A percentile compares a stretch with the other conserved stretches of the same genome.
Evolutionary conservation across 768 basidiomycete genomes (phyloP).

Genomic region (Crucibulum laeve): DNA sequence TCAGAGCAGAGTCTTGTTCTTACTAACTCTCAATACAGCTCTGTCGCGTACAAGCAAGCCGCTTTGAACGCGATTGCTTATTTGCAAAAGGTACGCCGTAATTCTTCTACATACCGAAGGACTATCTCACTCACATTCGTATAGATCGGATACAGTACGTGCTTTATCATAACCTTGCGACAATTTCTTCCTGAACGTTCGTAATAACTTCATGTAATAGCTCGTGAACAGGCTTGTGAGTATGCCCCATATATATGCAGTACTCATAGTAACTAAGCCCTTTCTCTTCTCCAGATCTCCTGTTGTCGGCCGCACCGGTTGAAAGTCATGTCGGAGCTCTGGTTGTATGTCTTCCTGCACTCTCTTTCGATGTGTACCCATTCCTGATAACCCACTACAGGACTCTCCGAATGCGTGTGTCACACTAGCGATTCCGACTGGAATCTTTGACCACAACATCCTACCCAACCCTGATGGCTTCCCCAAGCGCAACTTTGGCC

Average conservation of each 20-base stretch:
- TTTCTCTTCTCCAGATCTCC: slow-evolving; percentile 37
- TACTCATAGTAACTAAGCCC: not conserved
- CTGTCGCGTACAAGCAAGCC: slow-evolving; percentile 79
- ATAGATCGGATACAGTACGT: slow-evolving; percentile 72
- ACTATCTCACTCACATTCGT: slow-evolving; percentile 3
- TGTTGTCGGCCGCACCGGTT: slow-evolving; percentile 66
- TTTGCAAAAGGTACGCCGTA: slow-evolving; percentile 49
- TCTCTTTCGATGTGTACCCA: not conserved
- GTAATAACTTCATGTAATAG: slow-evolving; percentile 21
- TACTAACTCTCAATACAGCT: slow-evolving; percentile 26
- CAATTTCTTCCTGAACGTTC: not conserved
- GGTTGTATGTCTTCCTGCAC: slow-evolving; percentile 36
- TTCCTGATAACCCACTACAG: too few species aligned
- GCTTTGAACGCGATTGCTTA: slow-evolving; percentile 74
- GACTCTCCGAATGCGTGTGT: slow-evolving; percentile 80
- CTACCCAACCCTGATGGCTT: slow-evolving; percentile 62
- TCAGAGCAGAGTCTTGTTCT: not conserved
- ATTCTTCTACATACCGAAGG: not conserved
- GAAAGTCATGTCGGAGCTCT: slow-evolving; percentile 69
- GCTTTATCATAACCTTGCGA: not conserved
- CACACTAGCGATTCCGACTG: slow-evolving; percentile 69
- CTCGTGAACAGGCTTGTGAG: slow-evolving; percentile 73
- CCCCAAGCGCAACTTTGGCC: slow-evolving; percentile 53
- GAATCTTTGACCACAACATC: slow-evolving; percentile 75
- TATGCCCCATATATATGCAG: not conserved